phyloP scores from a whole-genome alignment of 169 alveolate species.

The Cyclospora cayetanensis region DNA sequence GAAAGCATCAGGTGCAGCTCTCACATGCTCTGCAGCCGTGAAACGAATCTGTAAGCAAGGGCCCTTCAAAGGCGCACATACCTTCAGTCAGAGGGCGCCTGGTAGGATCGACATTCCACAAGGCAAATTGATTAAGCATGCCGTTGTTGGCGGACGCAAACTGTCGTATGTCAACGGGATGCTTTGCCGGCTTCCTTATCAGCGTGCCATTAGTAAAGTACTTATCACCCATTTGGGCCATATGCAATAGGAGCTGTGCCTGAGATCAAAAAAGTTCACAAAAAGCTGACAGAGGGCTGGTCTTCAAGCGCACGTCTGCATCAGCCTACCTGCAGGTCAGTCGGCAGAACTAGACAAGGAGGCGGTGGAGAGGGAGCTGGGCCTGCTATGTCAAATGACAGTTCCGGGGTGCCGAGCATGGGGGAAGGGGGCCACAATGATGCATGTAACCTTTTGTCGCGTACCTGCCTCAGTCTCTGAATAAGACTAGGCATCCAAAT shows the following conservation, averaged over 20 bases:
- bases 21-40: no score
- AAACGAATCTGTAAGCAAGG: no score
- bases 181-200: neutral
- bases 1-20: no score
- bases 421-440: neutral
- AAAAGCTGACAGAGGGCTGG: neutral
- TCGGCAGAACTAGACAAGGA: no score
- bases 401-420: neutral
- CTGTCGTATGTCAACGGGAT: constrained; percentile 52
- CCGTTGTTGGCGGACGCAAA: constrained; percentile 49
- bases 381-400: neutral
- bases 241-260: constrained; percentile 43
- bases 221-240: constrained; percentile 27
- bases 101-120: constrained; percentile 57
- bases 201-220: neutral
- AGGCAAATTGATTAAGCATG: neutral
- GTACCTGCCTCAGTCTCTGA: constrained; percentile 71
- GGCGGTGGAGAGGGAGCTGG: no score
- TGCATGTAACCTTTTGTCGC: neutral
- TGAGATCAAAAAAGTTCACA: neutral
- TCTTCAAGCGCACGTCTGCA: neutral
- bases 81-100: constrained; percentile 46
- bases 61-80: no score
- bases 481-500: constrained; percentile 71
- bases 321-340: no score